Percentiles rank a stretch among this genome's conserved stretches.
Conservation (phyloP, 164 flowering plant species). For the Euptelea pleiosperma region DNA sequence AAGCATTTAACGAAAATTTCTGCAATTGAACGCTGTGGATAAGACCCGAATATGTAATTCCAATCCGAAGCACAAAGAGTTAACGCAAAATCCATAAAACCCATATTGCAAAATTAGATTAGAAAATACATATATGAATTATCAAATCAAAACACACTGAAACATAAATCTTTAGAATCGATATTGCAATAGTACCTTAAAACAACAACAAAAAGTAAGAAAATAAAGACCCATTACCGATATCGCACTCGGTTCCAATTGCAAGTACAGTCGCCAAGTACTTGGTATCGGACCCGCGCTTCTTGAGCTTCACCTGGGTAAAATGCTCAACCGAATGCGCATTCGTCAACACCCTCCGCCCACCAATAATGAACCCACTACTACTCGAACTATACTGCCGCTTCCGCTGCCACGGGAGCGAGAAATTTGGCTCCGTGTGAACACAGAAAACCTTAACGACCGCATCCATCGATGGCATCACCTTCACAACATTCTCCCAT, state of each 20-base stretch:
- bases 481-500: conserved; percentile 39
- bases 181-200: neutral
- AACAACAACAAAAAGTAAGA: neutral
- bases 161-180: neutral
- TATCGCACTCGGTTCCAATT: conserved; percentile 95
- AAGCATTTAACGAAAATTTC: too few species aligned
- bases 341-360: conserved; percentile 86
- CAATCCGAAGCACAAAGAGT: neutral
- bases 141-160: too few species aligned
- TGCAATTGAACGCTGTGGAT: too few species aligned
- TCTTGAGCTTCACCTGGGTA: conserved; percentile 97
- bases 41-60: too few species aligned
- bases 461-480: conserved; percentile 84
- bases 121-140: too few species aligned
- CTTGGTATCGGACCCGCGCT: conserved; percentile 93
- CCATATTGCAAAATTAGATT: neutral
- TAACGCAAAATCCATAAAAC: neutral
- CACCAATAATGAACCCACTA: conserved; percentile 82
- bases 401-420: conserved; percentile 98
- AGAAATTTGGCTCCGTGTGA: conserved; percentile 95
- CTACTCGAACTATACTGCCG: conserved; percentile 92
- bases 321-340: conserved; percentile 98
- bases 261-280: conserved; percentile 89
- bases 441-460: conserved; percentile 98
- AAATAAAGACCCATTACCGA: conserved; percentile 39